These are phyloP conservation scores for Fusarium musae DNA, from an alignment of 2,329 filamentous ascomycete species.

Conservation along the genomic window DNA sequence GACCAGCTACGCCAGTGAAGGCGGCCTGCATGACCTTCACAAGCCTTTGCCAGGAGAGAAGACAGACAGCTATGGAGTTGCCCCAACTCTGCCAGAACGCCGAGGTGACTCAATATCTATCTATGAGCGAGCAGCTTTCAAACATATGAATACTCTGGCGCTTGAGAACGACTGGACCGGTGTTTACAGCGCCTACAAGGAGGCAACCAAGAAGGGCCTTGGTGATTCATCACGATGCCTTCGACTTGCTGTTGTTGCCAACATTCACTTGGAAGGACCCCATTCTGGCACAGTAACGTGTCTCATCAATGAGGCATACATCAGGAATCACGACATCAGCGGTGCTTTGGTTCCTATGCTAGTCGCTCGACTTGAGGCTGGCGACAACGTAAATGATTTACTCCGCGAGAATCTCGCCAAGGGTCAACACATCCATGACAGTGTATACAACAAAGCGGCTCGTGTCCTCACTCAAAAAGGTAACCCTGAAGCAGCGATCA, in stretches of 20 bases:
- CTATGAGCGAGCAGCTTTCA: conserved; percentile 39
- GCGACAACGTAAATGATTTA: conserved; percentile 43
- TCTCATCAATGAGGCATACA: conserved; percentile 55
- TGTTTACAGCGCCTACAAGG: conserved; percentile 53
- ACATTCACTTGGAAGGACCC: conserved; percentile 48
- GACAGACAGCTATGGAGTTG: conserved; percentile 6
- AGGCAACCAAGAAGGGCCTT: conserved; percentile 43
- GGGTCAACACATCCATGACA: conserved; percentile 49
- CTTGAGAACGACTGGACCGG: conserved; percentile 45
- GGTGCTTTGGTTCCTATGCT: conserved; percentile 54
- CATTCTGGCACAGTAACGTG: conserved; percentile 48
- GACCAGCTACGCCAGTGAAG: conserved; percentile 32
- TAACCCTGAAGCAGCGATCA: conserved; percentile 45
- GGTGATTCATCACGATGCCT: conserved; percentile 55
- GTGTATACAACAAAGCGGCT: conserved; percentile 51
- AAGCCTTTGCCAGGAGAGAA: conserved; percentile 33
- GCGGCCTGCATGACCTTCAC: conserved; percentile 35
- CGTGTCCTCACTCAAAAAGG: conserved; percentile 46
- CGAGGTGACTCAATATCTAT: conserved; percentile 34
- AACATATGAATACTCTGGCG: conserved; percentile 55
- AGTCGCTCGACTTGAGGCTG: conserved; percentile 50
- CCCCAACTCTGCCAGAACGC: conserved; percentile 27
- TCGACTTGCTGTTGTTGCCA: conserved; percentile 59
- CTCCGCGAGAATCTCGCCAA: conserved; percentile 45
- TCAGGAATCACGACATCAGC: conserved; percentile 55